Conservation (phyloP, 1,284 basidiomycete species). For the Blastosporella zonata region DNA sequence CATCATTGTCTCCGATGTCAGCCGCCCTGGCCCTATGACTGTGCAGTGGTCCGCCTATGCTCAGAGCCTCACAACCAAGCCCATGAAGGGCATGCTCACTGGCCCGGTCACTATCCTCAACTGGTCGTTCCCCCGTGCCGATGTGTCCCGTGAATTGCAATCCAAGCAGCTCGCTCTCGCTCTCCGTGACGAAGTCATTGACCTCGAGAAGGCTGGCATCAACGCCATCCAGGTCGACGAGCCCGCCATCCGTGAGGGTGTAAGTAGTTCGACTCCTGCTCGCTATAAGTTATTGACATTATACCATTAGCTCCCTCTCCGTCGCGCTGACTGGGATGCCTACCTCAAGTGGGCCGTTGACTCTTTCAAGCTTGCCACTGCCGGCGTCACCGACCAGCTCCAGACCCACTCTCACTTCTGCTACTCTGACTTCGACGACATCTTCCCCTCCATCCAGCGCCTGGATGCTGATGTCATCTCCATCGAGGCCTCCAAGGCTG, state of each 20-base stretch:
- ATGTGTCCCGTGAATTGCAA: constrained; percentile 95
- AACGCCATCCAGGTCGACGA: constrained; percentile 99
- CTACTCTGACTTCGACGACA: constrained; percentile 96
- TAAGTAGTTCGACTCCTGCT: constrained; percentile 35
- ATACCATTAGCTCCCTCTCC: constrained; percentile 75
- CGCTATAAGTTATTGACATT: constrained; percentile 3
- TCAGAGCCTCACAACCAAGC: constrained; percentile 89
- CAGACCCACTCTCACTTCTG: constrained; percentile 99
- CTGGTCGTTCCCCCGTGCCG: constrained; percentile 99
- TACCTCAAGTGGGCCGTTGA: constrained; percentile 98
- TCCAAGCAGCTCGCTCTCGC: constrained; percentile 98
- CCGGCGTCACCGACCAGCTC: constrained; percentile 88
- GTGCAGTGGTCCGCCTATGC: constrained; percentile 98
- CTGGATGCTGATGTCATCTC: constrained; percentile 99
- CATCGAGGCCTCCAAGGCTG: constrained; percentile 97
- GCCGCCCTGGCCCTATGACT: constrained; percentile 91
- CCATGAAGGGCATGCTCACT: constrained; percentile 99
- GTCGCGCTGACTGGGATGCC: constrained; percentile 89
- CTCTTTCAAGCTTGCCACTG: constrained; percentile 95
- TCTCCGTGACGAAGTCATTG: constrained; percentile 96
- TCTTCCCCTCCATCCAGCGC: constrained; percentile 96
- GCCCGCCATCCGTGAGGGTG: constrained; percentile 98
- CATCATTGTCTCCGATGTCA: constrained; percentile 98
- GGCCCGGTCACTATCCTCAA: constrained; percentile 97
- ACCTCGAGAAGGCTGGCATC: constrained; percentile 97